Conservation (phyloP, 441 rosid species). For the Omphalea diandra region DNA sequence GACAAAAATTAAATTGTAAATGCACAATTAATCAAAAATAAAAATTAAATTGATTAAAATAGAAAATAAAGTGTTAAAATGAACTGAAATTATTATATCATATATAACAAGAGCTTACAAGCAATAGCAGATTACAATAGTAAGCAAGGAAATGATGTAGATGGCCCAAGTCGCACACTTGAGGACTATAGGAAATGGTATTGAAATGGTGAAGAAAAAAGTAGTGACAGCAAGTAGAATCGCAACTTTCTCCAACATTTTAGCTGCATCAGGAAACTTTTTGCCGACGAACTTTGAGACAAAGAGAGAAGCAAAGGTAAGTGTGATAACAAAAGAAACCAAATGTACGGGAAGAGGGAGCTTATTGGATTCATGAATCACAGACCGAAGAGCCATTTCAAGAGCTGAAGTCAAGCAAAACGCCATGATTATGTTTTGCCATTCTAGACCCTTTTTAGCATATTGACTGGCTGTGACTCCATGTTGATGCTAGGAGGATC, state of each 20-base stretch:
- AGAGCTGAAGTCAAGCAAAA: not conserved
- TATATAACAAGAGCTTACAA: not conserved
- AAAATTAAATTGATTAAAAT: no score
- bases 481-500: not conserved
- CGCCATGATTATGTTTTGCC: not conserved
- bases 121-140: not conserved
- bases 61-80: no score
- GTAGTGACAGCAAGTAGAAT: not conserved
- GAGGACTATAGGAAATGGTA: not conserved
- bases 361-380: not conserved
- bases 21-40: no score
- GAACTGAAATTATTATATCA: no score
- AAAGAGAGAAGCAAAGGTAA: not conserved
- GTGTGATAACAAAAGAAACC: not conserved
- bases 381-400: not conserved
- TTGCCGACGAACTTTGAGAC: not conserved
- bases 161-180: not conserved
- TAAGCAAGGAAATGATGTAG: not conserved
- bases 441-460: not conserved
- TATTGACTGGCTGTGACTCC: not conserved
- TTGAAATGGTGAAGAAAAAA: constrained; percentile 1
- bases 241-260: not conserved
- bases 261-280: not conserved
- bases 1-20: no score
- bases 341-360: not conserved